Percentiles rank a stretch among this genome's conserved stretches.
These are phyloP conservation scores for Beta macrorhiza DNA, from an alignment of 179 eudicot genomes.

Conservation along the genomic window DNA sequence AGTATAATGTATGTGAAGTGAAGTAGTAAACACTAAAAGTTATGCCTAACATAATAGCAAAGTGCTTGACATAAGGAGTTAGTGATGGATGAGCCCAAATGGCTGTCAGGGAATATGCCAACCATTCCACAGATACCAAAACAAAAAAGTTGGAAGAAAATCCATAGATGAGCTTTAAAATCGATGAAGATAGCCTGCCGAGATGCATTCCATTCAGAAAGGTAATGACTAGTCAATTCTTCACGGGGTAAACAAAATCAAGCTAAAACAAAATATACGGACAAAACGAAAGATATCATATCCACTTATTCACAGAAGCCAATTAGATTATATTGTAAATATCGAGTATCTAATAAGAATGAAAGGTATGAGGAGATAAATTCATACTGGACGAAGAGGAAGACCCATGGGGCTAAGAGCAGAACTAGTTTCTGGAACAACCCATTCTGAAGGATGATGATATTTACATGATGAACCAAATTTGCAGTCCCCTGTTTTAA, in stretches of 20 bases:
- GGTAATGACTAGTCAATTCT: background rate
- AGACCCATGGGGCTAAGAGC: slow-evolving; percentile 83
- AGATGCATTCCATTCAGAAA: background rate
- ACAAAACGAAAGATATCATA: background rate
- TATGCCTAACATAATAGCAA: background rate
- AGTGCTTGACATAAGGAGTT: slow-evolving; percentile 6
- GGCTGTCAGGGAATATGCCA: background rate
- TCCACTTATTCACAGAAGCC: background rate
- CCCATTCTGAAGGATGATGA: slow-evolving; percentile 87
- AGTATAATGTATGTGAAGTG: background rate
- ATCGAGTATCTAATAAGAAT: background rate
- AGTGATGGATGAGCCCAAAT: background rate
- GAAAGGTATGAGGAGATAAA: slow-evolving; percentile 2
- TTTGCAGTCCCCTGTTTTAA: slow-evolving; percentile 91
- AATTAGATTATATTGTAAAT: background rate
- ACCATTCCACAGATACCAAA: background rate
- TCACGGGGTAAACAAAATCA: background rate
- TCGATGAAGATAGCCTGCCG: background rate
- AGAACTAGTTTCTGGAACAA: slow-evolving; percentile 44
- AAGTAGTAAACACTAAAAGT: slow-evolving; percentile 3
- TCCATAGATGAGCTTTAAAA: background rate
- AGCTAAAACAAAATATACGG: background rate
- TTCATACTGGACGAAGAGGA: slow-evolving; percentile 84
- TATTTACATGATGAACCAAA: slow-evolving; percentile 87
- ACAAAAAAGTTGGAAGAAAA: background rate